Evolutionary conservation across 306 rosid species (phyloP), one percentile per base, ranked within the genome.

Genomic region (Quercus parvula): DNA sequence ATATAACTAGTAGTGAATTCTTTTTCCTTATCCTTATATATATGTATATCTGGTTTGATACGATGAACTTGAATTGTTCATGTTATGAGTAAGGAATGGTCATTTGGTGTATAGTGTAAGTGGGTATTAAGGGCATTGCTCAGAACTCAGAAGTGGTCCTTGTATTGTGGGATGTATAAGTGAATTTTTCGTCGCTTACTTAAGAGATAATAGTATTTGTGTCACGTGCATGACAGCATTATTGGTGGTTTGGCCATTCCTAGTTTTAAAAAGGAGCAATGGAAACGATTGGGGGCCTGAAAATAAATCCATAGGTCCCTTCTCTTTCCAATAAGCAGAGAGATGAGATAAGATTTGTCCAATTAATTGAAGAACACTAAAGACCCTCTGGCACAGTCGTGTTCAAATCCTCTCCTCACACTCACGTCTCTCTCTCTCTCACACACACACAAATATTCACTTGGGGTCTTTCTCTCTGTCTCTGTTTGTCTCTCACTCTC

Each of bases 271-370:
- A 80, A 73, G 52, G 44, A 46, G 24, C 52, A 72, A 54, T 11
- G 76, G 22, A 73, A 66, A 63, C 24, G 49, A 62, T 14, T 62
- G 52, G 27, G n/a, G 6, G 22, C 25, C 56, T 56, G 12, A 22
- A 70, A 18, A 28, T 24, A 56, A 84, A 84, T 75, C 54, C 64
- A 75, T 44, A 83, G 85, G 87, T 84, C 84, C 88, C 85, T 89
- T 81, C 52, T 77, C 68, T 91, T 91, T 88, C 97, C 94, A 89
- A 91, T 84, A 80, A 31, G 25, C 77, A 70, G 79, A 82, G 78
- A 76, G 86, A 86, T 82, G 86, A 70, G 97, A 92, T 92, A 92
- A 91, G 97, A 94, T 88, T 78, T 88, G 89, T 87, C 97, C 88
- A 90, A 87, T 81, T 73, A 90, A 87, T 81, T 73, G 75, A 83